A percentile compares a stretch with the other conserved stretches of the same genome.
These are phyloP conservation scores for Chiua sp. DNA, from an alignment of 1,284 basidiomycete genomes.

Conservation along the genomic window DNA sequence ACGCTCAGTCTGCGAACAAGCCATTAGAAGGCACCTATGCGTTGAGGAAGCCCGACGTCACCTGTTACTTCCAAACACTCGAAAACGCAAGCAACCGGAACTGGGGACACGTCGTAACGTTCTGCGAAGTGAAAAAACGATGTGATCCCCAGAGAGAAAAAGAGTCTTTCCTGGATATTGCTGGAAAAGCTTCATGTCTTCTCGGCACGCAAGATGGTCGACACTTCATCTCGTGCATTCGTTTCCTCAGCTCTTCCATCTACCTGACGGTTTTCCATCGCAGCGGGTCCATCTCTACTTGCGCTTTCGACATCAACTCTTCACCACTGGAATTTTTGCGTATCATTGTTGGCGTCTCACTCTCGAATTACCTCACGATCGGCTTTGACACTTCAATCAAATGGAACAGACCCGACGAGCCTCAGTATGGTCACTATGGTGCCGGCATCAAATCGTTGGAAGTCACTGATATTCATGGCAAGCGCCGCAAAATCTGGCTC, in stretches of 20 bases:
- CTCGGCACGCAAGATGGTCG: neutral
- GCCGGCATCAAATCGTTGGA: neutral
- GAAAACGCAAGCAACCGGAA: neutral
- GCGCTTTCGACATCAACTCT: too few species aligned
- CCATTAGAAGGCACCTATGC: neutral
- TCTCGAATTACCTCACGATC: too few species aligned
- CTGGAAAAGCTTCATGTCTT: neutral
- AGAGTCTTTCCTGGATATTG: neutral
- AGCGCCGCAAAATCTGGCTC: neutral
- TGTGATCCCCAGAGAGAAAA: too few species aligned
- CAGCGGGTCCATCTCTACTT: neutral
- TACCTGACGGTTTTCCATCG: neutral
- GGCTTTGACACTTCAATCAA: too few species aligned
- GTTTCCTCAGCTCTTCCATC: neutral
- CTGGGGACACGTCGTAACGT: neutral
- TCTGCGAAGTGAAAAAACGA: neutral
- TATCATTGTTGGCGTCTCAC: too few species aligned
- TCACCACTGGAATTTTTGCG: too few species aligned
- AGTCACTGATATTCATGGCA: neutral
- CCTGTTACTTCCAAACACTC: neutral
- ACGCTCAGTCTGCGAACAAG: neutral
- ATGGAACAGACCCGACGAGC: too few species aligned
- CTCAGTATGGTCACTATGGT: neutral
- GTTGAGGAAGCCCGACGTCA: neutral
- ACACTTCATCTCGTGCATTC: neutral